Conservation (phyloP, 495 filamentous ascomycete species). For the Hypomontagnella monticulosa region DNA sequence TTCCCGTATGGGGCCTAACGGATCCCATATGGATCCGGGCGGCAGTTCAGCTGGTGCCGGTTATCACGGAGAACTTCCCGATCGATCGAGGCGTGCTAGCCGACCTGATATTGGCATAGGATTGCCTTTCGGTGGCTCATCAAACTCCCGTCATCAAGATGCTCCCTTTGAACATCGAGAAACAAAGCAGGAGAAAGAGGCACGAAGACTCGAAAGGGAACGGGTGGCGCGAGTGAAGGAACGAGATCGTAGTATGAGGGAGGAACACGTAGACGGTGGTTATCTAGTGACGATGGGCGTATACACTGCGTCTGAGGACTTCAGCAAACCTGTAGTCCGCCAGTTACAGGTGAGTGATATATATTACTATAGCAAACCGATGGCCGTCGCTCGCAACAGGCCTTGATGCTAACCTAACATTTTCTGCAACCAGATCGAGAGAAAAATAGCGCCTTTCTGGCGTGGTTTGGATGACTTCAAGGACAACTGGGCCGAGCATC, state of each 20-base stretch:
- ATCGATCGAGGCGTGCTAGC: slow-evolving; percentile 38
- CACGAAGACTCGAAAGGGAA: slow-evolving; percentile 84
- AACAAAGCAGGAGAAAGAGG: slow-evolving; percentile 91
- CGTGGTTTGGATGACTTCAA: slow-evolving; percentile 89
- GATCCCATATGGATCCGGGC: slow-evolving; percentile 45
- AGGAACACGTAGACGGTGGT: slow-evolving; percentile 94
- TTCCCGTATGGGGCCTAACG: slow-evolving; percentile 51
- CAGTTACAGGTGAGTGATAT: slow-evolving; percentile 80
- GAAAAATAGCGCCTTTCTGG: slow-evolving; percentile 94
- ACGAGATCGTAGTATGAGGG: slow-evolving; percentile 88
- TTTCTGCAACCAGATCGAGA: slow-evolving; percentile 75
- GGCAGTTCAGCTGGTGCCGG: slow-evolving; percentile 47
- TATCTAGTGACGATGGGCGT: slow-evolving; percentile 94
- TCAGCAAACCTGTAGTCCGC: slow-evolving; percentile 86
- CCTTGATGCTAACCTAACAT: slow-evolving; percentile 25
- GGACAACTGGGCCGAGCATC: slow-evolving; percentile 90
- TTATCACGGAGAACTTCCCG: slow-evolving; percentile 52
- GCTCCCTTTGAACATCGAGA: slow-evolving; percentile 70
- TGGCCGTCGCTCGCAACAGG: slow-evolving; percentile 9
- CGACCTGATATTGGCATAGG: slow-evolving; percentile 45
- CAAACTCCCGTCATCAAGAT: slow-evolving; percentile 41
- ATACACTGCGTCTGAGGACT: slow-evolving; percentile 92
- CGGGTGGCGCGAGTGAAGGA: slow-evolving; percentile 76
- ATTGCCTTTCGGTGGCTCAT: slow-evolving; percentile 30
- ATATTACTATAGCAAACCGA: not conserved